Percentiles rank a stretch among this genome's conserved stretches.
Evolutionary conservation across 495 filamentous ascomycete genomes (phyloP).

Genomic region (Delitschia confertaspora): DNA sequence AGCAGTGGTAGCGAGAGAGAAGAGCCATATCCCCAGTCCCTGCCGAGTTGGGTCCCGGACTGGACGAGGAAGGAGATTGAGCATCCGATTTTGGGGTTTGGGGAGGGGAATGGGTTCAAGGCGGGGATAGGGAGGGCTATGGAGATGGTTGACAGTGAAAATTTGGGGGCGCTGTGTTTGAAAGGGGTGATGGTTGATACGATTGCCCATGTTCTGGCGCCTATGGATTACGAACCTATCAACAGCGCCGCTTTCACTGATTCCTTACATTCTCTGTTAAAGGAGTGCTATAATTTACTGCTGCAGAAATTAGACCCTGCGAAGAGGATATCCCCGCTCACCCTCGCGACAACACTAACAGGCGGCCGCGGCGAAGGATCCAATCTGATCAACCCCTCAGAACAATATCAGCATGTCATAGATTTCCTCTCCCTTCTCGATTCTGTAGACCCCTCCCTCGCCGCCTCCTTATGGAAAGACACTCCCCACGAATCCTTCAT

Average conservation of each 20-base stretch:
- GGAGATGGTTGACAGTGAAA: neutral
- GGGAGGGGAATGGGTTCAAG: neutral
- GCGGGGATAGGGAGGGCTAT: neutral
- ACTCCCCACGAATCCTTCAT: neutral
- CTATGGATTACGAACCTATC: no score
- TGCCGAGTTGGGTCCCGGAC: slow-evolving; percentile 20
- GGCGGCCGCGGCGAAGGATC: no score
- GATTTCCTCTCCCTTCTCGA: neutral
- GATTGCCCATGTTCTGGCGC: neutral
- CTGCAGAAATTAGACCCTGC: neutral
- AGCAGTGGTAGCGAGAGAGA: neutral
- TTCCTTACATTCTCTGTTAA: neutral
- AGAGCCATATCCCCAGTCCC: no score
- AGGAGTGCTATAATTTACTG: neutral
- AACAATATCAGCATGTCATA: neutral
- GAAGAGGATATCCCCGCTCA: neutral
- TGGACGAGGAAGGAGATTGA: slow-evolving; percentile 6
- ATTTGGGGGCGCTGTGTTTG: neutral
- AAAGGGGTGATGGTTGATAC: slow-evolving; percentile 13
- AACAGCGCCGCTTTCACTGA: neutral
- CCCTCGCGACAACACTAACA: neutral
- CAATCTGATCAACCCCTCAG: no score
- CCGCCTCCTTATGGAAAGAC: neutral
- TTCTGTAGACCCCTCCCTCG: neutral
- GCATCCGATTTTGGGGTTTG: slow-evolving; percentile 9